A percentile compares a stretch with the other conserved stretches of the same genome.
Evolutionary conservation across 169 alveolate species (phyloP).

Genomic region (Perkinsus marinus): DNA sequence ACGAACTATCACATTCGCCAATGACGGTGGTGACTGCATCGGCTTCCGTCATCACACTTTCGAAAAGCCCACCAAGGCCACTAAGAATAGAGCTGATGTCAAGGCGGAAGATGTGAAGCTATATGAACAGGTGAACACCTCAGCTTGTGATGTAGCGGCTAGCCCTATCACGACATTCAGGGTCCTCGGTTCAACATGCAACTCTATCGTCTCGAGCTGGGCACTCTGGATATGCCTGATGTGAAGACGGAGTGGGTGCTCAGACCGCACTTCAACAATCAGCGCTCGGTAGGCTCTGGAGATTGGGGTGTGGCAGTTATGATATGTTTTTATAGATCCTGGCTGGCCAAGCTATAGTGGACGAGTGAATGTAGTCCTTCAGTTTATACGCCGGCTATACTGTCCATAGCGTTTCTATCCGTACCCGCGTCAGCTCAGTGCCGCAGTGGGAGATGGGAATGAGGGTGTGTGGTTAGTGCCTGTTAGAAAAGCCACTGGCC

Average conservation of each 20-base stretch:
- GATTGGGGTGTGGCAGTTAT: neutral
- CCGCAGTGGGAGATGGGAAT: neutral
- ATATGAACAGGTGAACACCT: conserved; percentile 39
- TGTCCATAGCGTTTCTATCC: neutral
- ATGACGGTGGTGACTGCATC: conserved; percentile 20
- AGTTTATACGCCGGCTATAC: neutral
- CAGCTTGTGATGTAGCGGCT: neutral
- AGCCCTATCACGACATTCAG: neutral
- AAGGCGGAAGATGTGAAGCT: conserved; percentile 61
- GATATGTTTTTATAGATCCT: neutral
- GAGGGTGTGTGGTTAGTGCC: too few relatives aligned
- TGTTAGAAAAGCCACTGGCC: neutral
- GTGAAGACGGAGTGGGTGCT: conserved; percentile 92
- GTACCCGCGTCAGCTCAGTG: neutral
- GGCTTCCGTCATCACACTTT: conserved; percentile 38
- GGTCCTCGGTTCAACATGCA: conserved; percentile 66
- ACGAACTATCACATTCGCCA: conserved; percentile 30
- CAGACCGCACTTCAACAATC: conserved; percentile 90
- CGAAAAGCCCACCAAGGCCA: neutral
- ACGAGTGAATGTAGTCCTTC: neutral
- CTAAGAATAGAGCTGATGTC: conserved; percentile 30
- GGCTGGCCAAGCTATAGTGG: neutral
- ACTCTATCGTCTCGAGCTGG: conserved; percentile 87
- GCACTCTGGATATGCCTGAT: conserved; percentile 90
- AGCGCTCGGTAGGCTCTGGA: conserved; percentile 36